Evolutionary conservation across 345 rosid genomes (phyloP), one percentile per base, ranked within the genome.

Genomic region (Aquilaria sinensis): DNA sequence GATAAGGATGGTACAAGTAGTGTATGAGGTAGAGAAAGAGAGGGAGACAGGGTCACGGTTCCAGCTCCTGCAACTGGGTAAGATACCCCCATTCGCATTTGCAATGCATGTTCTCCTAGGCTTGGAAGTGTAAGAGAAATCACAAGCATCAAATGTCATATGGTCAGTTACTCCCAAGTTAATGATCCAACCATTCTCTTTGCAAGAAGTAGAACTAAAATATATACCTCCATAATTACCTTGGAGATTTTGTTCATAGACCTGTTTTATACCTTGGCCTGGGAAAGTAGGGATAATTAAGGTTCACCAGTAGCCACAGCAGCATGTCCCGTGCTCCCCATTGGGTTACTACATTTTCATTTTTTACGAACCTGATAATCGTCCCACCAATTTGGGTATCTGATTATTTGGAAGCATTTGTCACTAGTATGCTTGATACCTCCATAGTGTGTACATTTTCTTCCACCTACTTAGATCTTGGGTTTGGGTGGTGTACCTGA

Each of bases 301-400:
- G 53, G 6, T 4, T 47, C 53, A 3, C 4, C 5, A n/a, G 2
- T 49, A 2, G 10, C 46, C 4, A 61, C 2, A 2, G 64, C 12
- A 9, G 47, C 64, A 2, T 2, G 1, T 1, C 55, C 41, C 2
- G 8, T 2, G 2, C 55, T 13, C 1, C 31, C 13, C 23, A 1
- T 23, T 23, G 23, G 23, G 23, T 23, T 23, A 23, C 23, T 23
- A 1, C 23, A 0, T 23, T 52, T 60, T 7, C 32, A 0, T 30
- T 51, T 7, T 3, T 60, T 67, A 7, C 8, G 2, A 6, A 43
- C 71, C 33, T 67, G 2, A 2, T 60, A 34, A 12, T 67, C 66
- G 13, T 66, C 1, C 70, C 10, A 66, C 70, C 62, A 66, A 3
- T 58, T 50, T 34, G 34, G 70, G 29, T 58, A 61, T 12, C 61